Percentiles rank a stretch among this genome's conserved stretches.
These are phyloP conservation scores for Lachancea dasiensis DNA, from an alignment of 805 yeast genomes.

Conservation along the genomic window DNA sequence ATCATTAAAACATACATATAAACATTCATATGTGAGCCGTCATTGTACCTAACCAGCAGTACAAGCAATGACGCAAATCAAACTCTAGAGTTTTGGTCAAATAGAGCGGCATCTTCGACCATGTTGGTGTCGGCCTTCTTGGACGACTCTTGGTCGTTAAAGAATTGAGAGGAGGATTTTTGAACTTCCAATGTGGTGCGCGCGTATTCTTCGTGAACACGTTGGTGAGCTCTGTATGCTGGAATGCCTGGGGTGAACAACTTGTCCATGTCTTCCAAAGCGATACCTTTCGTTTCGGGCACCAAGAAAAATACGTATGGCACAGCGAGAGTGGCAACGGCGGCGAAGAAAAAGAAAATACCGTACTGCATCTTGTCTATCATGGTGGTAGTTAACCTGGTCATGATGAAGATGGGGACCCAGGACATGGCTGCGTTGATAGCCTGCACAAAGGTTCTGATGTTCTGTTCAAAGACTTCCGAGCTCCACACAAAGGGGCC, in stretches of 20 bases:
- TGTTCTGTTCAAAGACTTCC: constrained; percentile 41
- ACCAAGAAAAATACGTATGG: constrained; percentile 55
- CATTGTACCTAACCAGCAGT: no score
- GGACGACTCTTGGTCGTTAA: constrained; percentile 1
- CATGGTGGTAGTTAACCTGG: constrained; percentile 42
- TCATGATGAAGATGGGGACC: constrained; percentile 47
- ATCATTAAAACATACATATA: no score
- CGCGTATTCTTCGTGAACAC: constrained; percentile 4
- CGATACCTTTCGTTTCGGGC: constrained; percentile 72
- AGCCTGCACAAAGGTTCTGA: constrained; percentile 39
- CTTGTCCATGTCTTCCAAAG: constrained; percentile 51
- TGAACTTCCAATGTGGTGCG: constrained; percentile 3
- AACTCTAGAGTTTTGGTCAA: neutral
- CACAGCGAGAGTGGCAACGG: constrained; percentile 14
- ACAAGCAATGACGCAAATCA: no score
- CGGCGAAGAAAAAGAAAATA: constrained; percentile 36
- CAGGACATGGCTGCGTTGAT: constrained; percentile 42
- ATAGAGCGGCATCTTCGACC: constrained; percentile 5
- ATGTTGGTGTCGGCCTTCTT: constrained; percentile 5
- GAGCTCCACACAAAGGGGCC: constrained; percentile 44
- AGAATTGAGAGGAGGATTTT: neutral
- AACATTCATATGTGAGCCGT: no score
- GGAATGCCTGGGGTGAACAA: constrained; percentile 7
- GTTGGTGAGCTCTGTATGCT: constrained; percentile 8
- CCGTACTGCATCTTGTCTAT: constrained; percentile 40